Evolutionary conservation across 768 basidiomycete genomes (phyloP).

Genomic region (Sarcodon aspratus): DNA sequence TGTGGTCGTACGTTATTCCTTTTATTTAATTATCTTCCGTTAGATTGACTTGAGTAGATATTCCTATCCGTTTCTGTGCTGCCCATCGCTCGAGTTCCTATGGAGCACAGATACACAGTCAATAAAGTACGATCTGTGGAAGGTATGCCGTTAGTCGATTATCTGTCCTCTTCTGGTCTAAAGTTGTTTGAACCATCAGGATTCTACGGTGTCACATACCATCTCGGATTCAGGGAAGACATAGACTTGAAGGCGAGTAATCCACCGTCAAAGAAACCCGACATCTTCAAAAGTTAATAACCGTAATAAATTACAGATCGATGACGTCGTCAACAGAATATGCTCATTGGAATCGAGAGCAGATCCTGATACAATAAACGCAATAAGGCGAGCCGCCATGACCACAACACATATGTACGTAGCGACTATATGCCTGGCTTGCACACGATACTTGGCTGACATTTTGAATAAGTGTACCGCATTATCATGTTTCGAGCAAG

Average conservation of each 20-base stretch:
- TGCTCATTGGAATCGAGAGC: slow-evolving; percentile 32
- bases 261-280: not conserved
- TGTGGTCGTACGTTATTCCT: slow-evolving; percentile 38
- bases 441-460: not conserved
- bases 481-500: slow-evolving; percentile 43
- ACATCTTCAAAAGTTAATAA: not conserved
- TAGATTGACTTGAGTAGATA: slow-evolving; percentile 24
- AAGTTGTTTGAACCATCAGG: slow-evolving; percentile 23
- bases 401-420: slow-evolving; percentile 49
- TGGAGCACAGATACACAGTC: slow-evolving; percentile 42
- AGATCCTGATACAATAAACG: slow-evolving; percentile 24
- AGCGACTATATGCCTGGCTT: not conserved
- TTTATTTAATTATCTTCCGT: too few relatives aligned
- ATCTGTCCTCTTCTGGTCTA: too few relatives aligned
- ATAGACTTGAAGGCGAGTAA: slow-evolving; percentile 32
- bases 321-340: slow-evolving; percentile 38
- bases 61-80: slow-evolving; percentile 41
- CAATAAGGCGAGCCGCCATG: slow-evolving; percentile 28
- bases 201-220: slow-evolving; percentile 50
- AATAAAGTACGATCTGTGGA: slow-evolving; percentile 45
- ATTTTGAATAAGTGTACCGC: slow-evolving; percentile 31
- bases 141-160: slow-evolving; percentile 20
- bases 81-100: slow-evolving; percentile 31
- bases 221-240: slow-evolving; percentile 50
- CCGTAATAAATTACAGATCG: slow-evolving; percentile 16